Evolutionary conservation across 2,329 filamentous ascomycete species (phyloP).

Genomic region (Nothopassalora personata): DNA sequence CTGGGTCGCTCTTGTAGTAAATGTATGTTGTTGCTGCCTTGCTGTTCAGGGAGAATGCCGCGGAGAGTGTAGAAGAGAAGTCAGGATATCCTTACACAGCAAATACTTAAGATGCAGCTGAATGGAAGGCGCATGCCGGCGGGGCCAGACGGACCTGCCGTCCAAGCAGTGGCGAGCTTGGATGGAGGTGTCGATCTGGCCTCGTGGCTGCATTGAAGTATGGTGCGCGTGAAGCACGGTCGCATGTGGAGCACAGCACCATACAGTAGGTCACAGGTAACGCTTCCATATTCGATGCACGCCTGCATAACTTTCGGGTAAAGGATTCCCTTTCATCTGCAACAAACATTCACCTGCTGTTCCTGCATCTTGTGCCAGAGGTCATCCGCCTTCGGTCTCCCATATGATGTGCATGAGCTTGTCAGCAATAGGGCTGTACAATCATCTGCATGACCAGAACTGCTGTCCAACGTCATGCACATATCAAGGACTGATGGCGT

Average conservation of each 20-base stretch:
- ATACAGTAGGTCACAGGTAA: too few species aligned
- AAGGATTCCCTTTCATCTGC: not conserved
- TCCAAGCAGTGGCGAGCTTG: not conserved
- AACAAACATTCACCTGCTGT: not conserved
- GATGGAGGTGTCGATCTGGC: not conserved
- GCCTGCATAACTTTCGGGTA: not conserved
- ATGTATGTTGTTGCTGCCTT: not conserved
- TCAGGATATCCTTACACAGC: not conserved
- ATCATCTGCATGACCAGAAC: too few species aligned
- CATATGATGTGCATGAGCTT: not conserved
- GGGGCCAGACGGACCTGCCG: not conserved
- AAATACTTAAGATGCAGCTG: not conserved
- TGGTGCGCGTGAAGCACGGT: too few species aligned
- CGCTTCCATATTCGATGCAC: too few species aligned
- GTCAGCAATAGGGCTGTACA: too few species aligned
- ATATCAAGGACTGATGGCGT: too few species aligned
- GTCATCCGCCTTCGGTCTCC: not conserved
- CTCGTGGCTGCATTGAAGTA: not conserved
- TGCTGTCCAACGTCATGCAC: too few species aligned
- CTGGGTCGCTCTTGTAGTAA: not conserved
- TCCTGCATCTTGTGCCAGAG: not conserved
- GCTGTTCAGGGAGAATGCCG: not conserved
- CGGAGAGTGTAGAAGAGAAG: not conserved
- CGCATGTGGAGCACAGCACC: too few species aligned
- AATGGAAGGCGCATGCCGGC: not conserved